Conservation (phyloP, 2,329 filamentous ascomycete genomes). For the Penicillium corylophilum region DNA sequence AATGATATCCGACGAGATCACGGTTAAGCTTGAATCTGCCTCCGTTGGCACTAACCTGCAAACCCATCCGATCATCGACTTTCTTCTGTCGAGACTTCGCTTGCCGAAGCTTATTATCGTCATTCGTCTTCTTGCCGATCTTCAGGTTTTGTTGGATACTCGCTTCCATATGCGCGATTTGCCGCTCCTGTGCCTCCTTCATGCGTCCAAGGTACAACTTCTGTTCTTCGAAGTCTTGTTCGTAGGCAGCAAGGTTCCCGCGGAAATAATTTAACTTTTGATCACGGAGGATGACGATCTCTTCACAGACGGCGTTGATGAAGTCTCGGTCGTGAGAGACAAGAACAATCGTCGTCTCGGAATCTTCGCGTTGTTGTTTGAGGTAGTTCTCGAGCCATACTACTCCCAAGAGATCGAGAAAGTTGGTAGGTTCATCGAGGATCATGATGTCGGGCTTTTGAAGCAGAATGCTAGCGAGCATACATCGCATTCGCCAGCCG, state of each 20-base stretch:
- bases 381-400: slow-evolving; percentile 81
- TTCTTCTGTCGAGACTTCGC: slow-evolving; percentile 83
- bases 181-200: slow-evolving; percentile 78
- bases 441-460: slow-evolving; percentile 75
- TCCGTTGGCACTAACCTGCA: slow-evolving; percentile 70
- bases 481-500: slow-evolving; percentile 71
- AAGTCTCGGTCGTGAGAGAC: slow-evolving; percentile 87
- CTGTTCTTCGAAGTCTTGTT: slow-evolving; percentile 63
- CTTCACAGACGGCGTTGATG: slow-evolving; percentile 69
- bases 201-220: slow-evolving; percentile 68
- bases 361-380: slow-evolving; percentile 52
- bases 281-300: slow-evolving; percentile 73
- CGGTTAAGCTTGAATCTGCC: slow-evolving; percentile 78
- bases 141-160: slow-evolving; percentile 73
- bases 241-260: slow-evolving; percentile 71
- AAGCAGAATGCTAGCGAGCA: slow-evolving; percentile 64
- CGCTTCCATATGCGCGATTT: slow-evolving; percentile 76
- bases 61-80: slow-evolving; percentile 74
- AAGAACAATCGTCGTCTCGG: slow-evolving; percentile 66
- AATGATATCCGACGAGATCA: slow-evolving; percentile 65
- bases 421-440: slow-evolving; percentile 85
- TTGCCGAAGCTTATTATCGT: slow-evolving; percentile 83
- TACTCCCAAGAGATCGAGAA: slow-evolving; percentile 77
- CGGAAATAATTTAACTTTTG: slow-evolving; percentile 71
- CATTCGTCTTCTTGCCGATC: slow-evolving; percentile 72